These are phyloP conservation scores for Sabuloglossum arenarium DNA, from an alignment of 495 filamentous ascomycete species.

Conservation along the genomic window DNA sequence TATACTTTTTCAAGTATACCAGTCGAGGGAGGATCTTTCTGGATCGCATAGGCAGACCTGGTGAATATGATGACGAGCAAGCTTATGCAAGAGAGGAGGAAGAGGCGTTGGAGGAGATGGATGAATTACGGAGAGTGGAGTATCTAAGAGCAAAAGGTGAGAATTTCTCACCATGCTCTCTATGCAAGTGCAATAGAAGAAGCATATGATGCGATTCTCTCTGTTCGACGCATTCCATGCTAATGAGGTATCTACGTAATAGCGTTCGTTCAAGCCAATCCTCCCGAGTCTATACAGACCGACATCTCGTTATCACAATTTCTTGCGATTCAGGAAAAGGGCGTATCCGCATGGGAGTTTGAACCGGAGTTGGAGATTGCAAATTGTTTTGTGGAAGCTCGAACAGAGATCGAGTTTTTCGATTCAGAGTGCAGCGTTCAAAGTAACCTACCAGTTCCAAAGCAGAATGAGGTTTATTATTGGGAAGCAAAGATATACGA, in stretches of 20 bases:
- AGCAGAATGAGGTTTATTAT: slow-evolving; percentile 98
- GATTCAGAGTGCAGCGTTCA: slow-evolving; percentile 95
- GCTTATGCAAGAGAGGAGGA: slow-evolving; percentile 81
- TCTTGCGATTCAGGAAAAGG: slow-evolving; percentile 95
- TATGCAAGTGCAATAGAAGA: neutral
- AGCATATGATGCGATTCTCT: neutral
- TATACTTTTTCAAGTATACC: slow-evolving; percentile 92
- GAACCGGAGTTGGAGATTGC: slow-evolving; percentile 95
- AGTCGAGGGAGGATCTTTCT: slow-evolving; percentile 74
- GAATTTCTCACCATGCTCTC: slow-evolving; percentile 5
- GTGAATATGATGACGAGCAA: slow-evolving; percentile 96
- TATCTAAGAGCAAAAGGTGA: slow-evolving; percentile 91
- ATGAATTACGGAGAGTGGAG: slow-evolving; percentile 74
- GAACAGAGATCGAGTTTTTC: slow-evolving; percentile 97
- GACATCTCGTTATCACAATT: slow-evolving; percentile 97
- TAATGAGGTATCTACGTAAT: slow-evolving; percentile 6
- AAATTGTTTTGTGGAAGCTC: slow-evolving; percentile 91
- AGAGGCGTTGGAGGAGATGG: slow-evolving; percentile 86
- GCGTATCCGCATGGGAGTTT: slow-evolving; percentile 96
- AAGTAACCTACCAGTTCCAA: slow-evolving; percentile 88
- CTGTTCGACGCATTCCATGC: slow-evolving; percentile 7
- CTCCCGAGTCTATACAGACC: slow-evolving; percentile 83
- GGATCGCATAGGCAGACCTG: slow-evolving; percentile 80
- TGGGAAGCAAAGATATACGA: slow-evolving; percentile 99
- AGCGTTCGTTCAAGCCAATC: slow-evolving; percentile 91